A percentile compares a stretch with the other conserved stretches of the same genome.
Conservation (phyloP, 2,329 filamentous ascomycete species). For the Septoria linicola region DNA sequence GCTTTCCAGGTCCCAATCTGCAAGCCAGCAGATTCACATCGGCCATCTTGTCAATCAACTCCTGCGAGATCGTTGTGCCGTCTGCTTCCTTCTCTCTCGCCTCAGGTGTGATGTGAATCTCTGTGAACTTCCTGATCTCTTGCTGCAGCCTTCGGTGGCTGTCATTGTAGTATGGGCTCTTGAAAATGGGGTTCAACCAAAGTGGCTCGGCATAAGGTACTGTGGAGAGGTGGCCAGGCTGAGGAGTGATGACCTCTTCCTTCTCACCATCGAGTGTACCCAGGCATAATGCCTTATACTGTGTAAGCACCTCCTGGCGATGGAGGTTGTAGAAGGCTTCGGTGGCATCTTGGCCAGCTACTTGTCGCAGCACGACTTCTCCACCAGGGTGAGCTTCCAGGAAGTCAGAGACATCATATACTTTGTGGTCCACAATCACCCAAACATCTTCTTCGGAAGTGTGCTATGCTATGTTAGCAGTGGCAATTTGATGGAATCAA, state of each 20-base stretch:
- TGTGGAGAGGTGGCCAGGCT: conserved; percentile 68
- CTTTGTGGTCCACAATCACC: conserved; percentile 82
- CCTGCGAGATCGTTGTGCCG: conserved; percentile 67
- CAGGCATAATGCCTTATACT: conserved; percentile 72
- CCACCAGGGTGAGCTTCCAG: conserved; percentile 82
- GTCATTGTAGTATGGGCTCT: conserved; percentile 76
- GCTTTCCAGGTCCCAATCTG: conserved; percentile 79
- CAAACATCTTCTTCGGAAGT: conserved; percentile 73
- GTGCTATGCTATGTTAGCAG: conserved; percentile 49
- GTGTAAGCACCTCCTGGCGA: conserved; percentile 80
- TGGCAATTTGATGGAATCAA: neutral
- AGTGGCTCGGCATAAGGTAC: conserved; percentile 84
- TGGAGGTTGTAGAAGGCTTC: conserved; percentile 88
- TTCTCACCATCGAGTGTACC: conserved; percentile 74
- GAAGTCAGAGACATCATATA: conserved; percentile 86
- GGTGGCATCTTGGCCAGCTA: conserved; percentile 79
- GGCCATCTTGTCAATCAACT: conserved; percentile 77
- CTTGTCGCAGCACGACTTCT: conserved; percentile 73
- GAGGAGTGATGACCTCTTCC: conserved; percentile 67
- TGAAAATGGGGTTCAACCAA: conserved; percentile 76
- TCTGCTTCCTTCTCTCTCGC: conserved; percentile 73
- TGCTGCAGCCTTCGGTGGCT: conserved; percentile 67
- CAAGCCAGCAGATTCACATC: conserved; percentile 72
- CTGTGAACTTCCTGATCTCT: conserved; percentile 71
- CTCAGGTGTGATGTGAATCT: conserved; percentile 69